phyloP scores from a whole-genome alignment of 2,329 filamentous ascomycete species.

The Botrytis aclada region DNA sequence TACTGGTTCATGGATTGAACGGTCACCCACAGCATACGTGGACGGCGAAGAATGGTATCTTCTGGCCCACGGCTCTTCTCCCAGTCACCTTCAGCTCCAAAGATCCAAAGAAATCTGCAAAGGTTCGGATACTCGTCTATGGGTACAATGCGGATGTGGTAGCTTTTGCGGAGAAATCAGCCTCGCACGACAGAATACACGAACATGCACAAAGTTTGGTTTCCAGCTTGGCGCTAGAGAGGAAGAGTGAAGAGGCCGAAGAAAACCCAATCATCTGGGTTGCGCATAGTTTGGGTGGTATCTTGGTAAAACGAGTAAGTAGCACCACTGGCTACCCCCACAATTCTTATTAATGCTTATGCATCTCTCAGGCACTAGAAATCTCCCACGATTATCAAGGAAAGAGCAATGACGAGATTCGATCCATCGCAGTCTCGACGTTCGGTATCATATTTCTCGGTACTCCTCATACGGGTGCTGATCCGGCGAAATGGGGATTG shows the following conservation, averaged over 20 bases:
- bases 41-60: conserved; percentile 52
- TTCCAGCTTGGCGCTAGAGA: conserved; percentile 59
- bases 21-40: conserved; percentile 64
- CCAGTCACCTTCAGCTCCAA: conserved; percentile 52
- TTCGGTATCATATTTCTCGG: conserved; percentile 75
- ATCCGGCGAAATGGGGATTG: conserved; percentile 64
- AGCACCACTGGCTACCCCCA: not conserved
- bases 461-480: conserved; percentile 70
- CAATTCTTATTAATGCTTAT: not conserved
- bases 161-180: conserved; percentile 46
- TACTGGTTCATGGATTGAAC: conserved; percentile 69
- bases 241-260: conserved; percentile 54
- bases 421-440: conserved; percentile 70
- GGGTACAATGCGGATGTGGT: conserved; percentile 69
- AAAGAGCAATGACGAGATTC: conserved; percentile 59
- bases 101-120: conserved; percentile 40
- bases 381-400: conserved; percentile 61
- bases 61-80: conserved; percentile 68
- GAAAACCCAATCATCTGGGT: conserved; percentile 72
- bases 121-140: conserved; percentile 66
- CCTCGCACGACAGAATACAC: conserved; percentile 59
- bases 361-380: conserved; percentile 49
- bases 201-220: conserved; percentile 70
- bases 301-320: conserved; percentile 60
- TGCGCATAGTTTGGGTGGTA: conserved; percentile 70